phyloP scores from a whole-genome alignment of 495 filamentous ascomycete species.

The Trichocladium antarcticum region DNA sequence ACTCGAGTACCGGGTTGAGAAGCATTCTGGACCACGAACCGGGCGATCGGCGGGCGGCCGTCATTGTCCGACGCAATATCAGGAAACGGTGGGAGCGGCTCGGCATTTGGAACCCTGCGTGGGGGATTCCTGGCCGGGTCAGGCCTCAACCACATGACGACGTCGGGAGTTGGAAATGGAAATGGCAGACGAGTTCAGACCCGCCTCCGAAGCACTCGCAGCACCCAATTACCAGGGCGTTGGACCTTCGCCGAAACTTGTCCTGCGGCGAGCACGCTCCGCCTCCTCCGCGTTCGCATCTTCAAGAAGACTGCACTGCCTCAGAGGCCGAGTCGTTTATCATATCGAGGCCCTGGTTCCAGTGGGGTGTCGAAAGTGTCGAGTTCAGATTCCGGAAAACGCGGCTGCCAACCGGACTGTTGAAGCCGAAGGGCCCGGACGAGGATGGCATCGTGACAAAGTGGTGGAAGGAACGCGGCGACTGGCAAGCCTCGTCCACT shows the following conservation, averaged over 20 bases:
- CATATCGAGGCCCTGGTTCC: slow-evolving; percentile 13
- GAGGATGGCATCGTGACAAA: neutral
- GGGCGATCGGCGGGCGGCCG: neutral
- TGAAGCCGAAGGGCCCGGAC: neutral
- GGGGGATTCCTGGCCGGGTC: slow-evolving; percentile 10
- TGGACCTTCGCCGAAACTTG: slow-evolving; percentile 1
- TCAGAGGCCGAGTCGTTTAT: slow-evolving; percentile 14
- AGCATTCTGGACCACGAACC: neutral
- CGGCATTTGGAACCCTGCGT: slow-evolving; percentile 14
- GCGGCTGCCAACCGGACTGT: neutral
- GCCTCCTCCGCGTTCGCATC: neutral
- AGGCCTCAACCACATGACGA: neutral
- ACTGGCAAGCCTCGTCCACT: no score
- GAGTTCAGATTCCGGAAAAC: no score
- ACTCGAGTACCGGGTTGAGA: neutral
- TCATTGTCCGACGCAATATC: slow-evolving; percentile 8
- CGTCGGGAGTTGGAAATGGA: neutral
- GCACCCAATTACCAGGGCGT: neutral
- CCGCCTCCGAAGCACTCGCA: no score
- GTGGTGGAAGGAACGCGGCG: neutral
- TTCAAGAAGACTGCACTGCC: slow-evolving; percentile 3
- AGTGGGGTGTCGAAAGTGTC: neutral
- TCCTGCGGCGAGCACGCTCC: slow-evolving; percentile 6
- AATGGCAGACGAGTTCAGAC: neutral
- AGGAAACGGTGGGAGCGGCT: slow-evolving; percentile 11